Evolutionary conservation across 805 yeast genomes (phyloP), one percentile per base, ranked within the genome.

Genomic region (Phaffomyces opuntiae): DNA sequence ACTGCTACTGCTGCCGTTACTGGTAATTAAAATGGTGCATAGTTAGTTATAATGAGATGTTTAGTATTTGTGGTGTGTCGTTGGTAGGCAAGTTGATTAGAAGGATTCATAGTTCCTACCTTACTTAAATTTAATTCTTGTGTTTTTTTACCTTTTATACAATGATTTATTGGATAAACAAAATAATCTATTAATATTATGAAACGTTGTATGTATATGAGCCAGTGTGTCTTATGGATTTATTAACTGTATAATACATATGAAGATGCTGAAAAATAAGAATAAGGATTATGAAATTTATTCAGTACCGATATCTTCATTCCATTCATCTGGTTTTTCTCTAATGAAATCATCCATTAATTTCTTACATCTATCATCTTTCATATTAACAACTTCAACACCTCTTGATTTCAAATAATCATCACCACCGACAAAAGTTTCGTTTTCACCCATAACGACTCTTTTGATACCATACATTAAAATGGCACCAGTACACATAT

Each of bases 401-500:
- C 95, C 95, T 54, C 82, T 71, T 5, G 73, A 59, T 50, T 63
- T 61, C 56, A 91, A 71, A 62, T 80, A 80, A 38, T 81, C 84
- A 62, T 91, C 97, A 26, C 87, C 95, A 12, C 97, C 96, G 32
- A 73, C 54, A 55, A 85, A 91, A 29, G 83, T 91, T 45, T 67
- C 77, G 65, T 89, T 89, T 62, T 91, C 99, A 29, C 96, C 96
- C 64, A 89, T 57, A 0, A 91, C 97, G 37, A 87, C 83, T 52
- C 97, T 74, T 57, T 83, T 81, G 54, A 91, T 75, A 36, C 96
- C 96, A 67, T 89, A 91, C 73, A 91, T 71, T 43, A 91, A 59
- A 52, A 91, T 85, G 7, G 97, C 95, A 19, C 98, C 98, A 5
- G 93, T 78, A 63, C 98, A 91, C 97, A 91, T 91, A 54, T 81